phyloP scores from a whole-genome alignment of 768 basidiomycete species.

The Hericium coralloides region DNA sequence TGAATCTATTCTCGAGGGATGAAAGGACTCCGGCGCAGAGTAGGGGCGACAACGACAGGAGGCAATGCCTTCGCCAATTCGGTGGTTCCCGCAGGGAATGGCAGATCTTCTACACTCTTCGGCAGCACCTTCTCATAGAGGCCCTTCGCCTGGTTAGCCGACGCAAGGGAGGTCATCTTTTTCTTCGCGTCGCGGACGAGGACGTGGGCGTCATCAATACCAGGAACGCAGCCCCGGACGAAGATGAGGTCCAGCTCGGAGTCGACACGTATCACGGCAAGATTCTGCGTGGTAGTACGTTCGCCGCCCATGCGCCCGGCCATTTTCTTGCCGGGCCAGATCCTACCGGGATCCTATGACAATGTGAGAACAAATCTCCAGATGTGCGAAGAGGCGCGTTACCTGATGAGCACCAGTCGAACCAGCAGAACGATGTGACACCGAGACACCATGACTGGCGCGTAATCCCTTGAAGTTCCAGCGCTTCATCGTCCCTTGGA shows the following conservation, averaged over 20 bases:
- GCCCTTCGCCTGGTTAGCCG: slow-evolving; percentile 60
- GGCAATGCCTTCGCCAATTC: slow-evolving; percentile 64
- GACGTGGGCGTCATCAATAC: slow-evolving; percentile 82
- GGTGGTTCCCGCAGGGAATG: slow-evolving; percentile 85
- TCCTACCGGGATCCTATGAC: slow-evolving; percentile 83
- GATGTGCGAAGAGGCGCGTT: not conserved
- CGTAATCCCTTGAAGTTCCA: slow-evolving; percentile 88
- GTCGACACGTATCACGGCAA: slow-evolving; percentile 85
- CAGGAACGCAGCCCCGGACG: slow-evolving; percentile 87
- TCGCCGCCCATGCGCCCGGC: slow-evolving; percentile 86
- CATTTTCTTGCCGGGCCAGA: slow-evolving; percentile 99
- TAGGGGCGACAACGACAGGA: slow-evolving; percentile 58
- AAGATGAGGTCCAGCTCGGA: slow-evolving; percentile 79
- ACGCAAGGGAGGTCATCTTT: slow-evolving; percentile 55
- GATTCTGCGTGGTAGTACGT: slow-evolving; percentile 79
- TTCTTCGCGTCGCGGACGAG: slow-evolving; percentile 85
- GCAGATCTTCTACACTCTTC: slow-evolving; percentile 74
- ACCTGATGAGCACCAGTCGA: slow-evolving; percentile 93
- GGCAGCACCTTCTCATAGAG: slow-evolving; percentile 71
- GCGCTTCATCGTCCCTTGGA: slow-evolving; percentile 94
- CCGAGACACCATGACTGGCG: slow-evolving; percentile 93
- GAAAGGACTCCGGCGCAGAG: slow-evolving; percentile 67
- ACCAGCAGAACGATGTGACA: slow-evolving; percentile 89
- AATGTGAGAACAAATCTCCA: slow-evolving; percentile 1
- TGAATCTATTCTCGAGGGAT: slow-evolving; percentile 50